phyloP scores from a whole-genome alignment of 176 grass and related monocot genomes.

The Panicum miliaceum region DNA sequence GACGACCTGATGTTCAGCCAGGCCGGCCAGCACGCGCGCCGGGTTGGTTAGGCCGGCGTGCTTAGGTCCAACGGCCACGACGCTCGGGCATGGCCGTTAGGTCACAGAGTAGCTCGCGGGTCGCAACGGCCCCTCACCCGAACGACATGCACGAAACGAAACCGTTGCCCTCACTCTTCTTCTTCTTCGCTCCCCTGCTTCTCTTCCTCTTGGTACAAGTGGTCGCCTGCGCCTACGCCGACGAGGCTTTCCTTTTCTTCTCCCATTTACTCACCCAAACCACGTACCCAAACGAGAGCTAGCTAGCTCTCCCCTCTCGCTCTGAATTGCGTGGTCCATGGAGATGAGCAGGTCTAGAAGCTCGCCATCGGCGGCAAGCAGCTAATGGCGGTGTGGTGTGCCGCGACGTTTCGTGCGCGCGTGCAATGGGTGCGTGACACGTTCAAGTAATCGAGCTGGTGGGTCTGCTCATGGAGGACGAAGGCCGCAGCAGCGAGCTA shows the following conservation, averaged over 20 bases:
- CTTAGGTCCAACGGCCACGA: conserved; percentile 53
- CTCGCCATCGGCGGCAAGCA: background rate
- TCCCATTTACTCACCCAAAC: conserved; percentile 3
- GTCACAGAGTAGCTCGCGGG: conserved; percentile 42
- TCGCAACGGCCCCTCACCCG: conserved; percentile 48
- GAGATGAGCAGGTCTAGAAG: conserved; percentile 28
- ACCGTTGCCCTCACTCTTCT: conserved; percentile 13
- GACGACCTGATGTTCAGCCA: background rate
- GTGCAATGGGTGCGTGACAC: conserved; percentile 33
- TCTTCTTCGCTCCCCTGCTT: background rate
- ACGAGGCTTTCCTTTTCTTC: background rate
- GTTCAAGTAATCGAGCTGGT: conserved; percentile 22
- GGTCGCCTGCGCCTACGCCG: background rate
- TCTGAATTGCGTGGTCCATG: background rate
- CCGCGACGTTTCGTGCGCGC: background rate
- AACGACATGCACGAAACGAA: background rate
- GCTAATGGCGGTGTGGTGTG: background rate
- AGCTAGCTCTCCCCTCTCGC: too few relatives aligned
- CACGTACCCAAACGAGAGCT: background rate
- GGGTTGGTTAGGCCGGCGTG: conserved; percentile 16
- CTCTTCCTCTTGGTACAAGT: background rate
- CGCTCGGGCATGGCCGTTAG: conserved; percentile 20
- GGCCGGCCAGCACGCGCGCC: background rate
- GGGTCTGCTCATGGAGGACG: background rate
- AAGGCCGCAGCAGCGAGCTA: conserved; percentile 24